Evolutionary conservation across 2,329 filamentous ascomycete species (phyloP).

Genomic region (Drechslerella coelobrocha): DNA sequence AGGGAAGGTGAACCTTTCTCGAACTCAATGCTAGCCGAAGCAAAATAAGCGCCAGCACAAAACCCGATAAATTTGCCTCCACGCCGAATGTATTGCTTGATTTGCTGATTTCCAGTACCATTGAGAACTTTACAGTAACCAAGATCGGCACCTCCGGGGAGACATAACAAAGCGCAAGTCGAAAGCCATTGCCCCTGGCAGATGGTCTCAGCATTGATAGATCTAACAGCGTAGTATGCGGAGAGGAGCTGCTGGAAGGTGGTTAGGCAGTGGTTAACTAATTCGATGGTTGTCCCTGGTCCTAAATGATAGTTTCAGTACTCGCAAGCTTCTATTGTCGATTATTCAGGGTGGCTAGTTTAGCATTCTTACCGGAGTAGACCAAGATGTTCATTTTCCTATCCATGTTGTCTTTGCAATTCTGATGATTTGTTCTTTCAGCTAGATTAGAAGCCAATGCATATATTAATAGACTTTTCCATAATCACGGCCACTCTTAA

Average conservation of each 20-base stretch:
- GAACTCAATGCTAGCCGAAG: conserved; percentile 80
- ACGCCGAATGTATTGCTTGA: conserved; percentile 81
- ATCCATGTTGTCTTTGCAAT: neutral
- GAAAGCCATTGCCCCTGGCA: conserved; percentile 90
- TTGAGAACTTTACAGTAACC: conserved; percentile 89
- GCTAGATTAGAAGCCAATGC: too few relatives aligned
- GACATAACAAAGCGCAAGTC: conserved; percentile 85
- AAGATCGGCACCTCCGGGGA: conserved; percentile 92
- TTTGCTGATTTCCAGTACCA: conserved; percentile 82
- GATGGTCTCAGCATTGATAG: conserved; percentile 77
- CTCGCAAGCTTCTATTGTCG: conserved; percentile 56
- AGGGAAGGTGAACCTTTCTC: conserved; percentile 81
- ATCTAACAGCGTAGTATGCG: conserved; percentile 90
- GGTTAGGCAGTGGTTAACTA: conserved; percentile 86
- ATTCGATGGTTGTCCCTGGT: conserved; percentile 83
- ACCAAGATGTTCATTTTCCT: conserved; percentile 75
- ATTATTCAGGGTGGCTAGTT: conserved; percentile 52
- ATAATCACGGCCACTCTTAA: too few relatives aligned
- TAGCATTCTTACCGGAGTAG: conserved; percentile 73
- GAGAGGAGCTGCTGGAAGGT: conserved; percentile 84
- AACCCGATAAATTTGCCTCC: conserved; percentile 89
- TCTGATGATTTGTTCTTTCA: too few relatives aligned
- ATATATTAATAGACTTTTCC: neutral
- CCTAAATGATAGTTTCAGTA: conserved; percentile 63
- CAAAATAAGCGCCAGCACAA: conserved; percentile 95